phyloP scores from a whole-genome alignment of 495 filamentous ascomycete genomes.

The Annulohypoxylon maeteangense region DNA sequence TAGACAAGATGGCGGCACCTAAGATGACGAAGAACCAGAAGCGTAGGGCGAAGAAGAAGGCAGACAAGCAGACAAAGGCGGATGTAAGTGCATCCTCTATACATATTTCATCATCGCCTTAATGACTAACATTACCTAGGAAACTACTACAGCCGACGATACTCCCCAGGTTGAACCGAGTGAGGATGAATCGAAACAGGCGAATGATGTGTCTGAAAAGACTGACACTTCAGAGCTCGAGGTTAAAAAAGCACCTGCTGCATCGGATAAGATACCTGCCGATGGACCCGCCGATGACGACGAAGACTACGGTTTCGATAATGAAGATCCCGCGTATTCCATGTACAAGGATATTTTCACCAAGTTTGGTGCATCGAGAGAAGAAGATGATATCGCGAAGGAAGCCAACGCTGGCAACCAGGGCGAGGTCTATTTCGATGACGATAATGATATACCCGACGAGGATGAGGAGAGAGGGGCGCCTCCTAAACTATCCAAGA shows the following conservation, averaged over 20 bases:
- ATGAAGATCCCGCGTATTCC: constrained; percentile 80
- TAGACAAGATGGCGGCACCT: constrained; percentile 61
- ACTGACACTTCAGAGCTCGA: constrained; percentile 49
- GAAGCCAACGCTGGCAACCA: constrained; percentile 77
- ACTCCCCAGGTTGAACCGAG: constrained; percentile 38
- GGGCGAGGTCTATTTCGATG: constrained; percentile 85
- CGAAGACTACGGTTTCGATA: constrained; percentile 57
- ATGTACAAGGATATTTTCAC: constrained; percentile 83
- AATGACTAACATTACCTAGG: constrained; percentile 32
- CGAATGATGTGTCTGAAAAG: constrained; percentile 40
- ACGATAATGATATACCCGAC: constrained; percentile 89
- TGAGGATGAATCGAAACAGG: constrained; percentile 42
- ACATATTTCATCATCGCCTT: constrained; percentile 16
- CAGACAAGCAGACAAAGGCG: constrained; percentile 71
- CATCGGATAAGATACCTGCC: constrained; percentile 52
- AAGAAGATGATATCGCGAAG: constrained; percentile 66
- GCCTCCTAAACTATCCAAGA: constrained; percentile 83
- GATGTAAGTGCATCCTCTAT: constrained; percentile 49
- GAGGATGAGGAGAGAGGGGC: constrained; percentile 79
- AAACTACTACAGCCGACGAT: constrained; percentile 27
- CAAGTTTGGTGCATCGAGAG: constrained; percentile 70
- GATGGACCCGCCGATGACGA: constrained; percentile 53
- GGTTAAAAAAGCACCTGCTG: constrained; percentile 53
- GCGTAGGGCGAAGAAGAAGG: constrained; percentile 89
- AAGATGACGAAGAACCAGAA: constrained; percentile 88